Conservation (phyloP, 1,284 basidiomycete species). For the Marasmius tenuissimus region DNA sequence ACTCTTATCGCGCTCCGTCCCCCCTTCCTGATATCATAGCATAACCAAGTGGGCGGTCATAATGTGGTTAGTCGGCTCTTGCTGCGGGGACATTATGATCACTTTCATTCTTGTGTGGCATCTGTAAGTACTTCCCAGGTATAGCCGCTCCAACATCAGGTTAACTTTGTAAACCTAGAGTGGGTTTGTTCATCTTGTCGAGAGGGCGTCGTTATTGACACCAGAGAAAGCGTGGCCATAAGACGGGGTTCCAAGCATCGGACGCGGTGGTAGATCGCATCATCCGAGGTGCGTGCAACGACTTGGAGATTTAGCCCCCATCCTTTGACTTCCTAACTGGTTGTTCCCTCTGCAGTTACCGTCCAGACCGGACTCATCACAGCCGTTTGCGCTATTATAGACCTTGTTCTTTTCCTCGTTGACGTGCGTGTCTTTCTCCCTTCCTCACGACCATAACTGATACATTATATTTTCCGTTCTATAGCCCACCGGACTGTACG, state of each 20-base stretch:
- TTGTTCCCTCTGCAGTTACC: slow-evolving; percentile 28
- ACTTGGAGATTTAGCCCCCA: not conserved
- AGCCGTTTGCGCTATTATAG: slow-evolving; percentile 28
- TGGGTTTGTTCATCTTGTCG: not conserved
- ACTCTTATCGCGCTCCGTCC: slow-evolving; percentile 1
- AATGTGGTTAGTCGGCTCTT: slow-evolving; percentile 30
- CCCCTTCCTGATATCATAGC: not conserved
- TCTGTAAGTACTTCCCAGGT: slow-evolving; percentile 26
- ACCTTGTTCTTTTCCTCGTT: slow-evolving; percentile 33
- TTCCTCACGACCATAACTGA: not conserved
- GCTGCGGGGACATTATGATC: slow-evolving; percentile 34
- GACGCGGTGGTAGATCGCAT: slow-evolving; percentile 35
- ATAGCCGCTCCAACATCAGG: not conserved
- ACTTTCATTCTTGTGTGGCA: slow-evolving; percentile 33
- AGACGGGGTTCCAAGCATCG: slow-evolving; percentile 29
- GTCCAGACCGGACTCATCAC: slow-evolving; percentile 39
- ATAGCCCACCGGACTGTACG: slow-evolving; percentile 30
- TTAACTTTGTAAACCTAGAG: not conserved
- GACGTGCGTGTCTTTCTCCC: slow-evolving; percentile 22
- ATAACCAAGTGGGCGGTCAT: slow-evolving; percentile 22
- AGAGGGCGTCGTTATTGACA: not conserved
- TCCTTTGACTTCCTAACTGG: not conserved
- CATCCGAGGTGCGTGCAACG: slow-evolving; percentile 36
- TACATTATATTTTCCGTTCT: not conserved
- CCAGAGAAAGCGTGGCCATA: slow-evolving; percentile 35